Conservation (phyloP, 352 stramenopile genomes). For the Peronospora destructor region DNA sequence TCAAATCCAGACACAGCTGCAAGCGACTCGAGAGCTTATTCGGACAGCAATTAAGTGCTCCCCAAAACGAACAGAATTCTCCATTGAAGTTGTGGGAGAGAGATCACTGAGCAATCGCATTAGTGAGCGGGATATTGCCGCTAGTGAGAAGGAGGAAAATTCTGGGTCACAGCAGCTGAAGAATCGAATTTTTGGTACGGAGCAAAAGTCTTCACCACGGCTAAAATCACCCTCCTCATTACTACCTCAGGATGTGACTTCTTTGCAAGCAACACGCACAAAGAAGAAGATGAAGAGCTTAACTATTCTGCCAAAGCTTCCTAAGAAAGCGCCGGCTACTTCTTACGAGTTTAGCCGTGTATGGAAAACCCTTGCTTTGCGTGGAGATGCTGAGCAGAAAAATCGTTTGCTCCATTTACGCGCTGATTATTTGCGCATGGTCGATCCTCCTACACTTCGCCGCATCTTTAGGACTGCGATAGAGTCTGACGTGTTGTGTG, state of each 20-base stretch:
- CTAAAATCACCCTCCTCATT: not conserved
- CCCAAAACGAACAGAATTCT: slow-evolving; percentile 41
- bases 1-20: slow-evolving; percentile 51
- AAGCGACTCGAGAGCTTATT: slow-evolving; percentile 60
- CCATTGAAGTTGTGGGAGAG: slow-evolving; percentile 38
- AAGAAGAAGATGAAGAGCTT: slow-evolving; percentile 10
- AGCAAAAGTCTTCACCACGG: slow-evolving; percentile 6
- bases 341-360: slow-evolving; percentile 78
- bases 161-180: slow-evolving; percentile 1
- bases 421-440: slow-evolving; percentile 40
- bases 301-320: slow-evolving; percentile 39
- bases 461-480: slow-evolving; percentile 69
- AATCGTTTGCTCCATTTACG: slow-evolving; percentile 35
- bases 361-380: slow-evolving; percentile 61
- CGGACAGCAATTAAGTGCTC: slow-evolving; percentile 59
- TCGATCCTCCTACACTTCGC: slow-evolving; percentile 29
- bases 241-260: not conserved
- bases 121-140: slow-evolving; percentile 4
- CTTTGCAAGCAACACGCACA: not conserved
- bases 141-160: slow-evolving; percentile 20
- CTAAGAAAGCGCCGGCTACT: slow-evolving; percentile 54
- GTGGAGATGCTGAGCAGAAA: slow-evolving; percentile 28
- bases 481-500: slow-evolving; percentile 67
- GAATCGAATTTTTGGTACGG: not conserved
- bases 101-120: not conserved